These are phyloP conservation scores for Nakazawaea ishiwadae DNA, from an alignment of 805 yeast genomes.

Conservation along the genomic window DNA sequence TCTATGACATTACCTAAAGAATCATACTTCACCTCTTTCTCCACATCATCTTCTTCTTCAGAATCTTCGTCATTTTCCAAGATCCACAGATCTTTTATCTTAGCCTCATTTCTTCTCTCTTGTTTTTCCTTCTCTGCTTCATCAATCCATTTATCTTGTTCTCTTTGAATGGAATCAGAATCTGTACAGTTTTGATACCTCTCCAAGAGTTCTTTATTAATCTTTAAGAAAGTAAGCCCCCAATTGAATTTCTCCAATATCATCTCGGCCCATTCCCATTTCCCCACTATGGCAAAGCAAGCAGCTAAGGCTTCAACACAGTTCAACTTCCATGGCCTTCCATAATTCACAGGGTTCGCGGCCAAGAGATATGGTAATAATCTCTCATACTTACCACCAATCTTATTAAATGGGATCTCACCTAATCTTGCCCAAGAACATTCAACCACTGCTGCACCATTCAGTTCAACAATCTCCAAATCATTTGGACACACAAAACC, in stretches of 20 bases:
- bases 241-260: constrained; percentile 80
- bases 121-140: constrained; percentile 61
- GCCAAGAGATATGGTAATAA: constrained; percentile 90
- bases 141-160: constrained; percentile 72
- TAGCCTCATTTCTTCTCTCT: constrained; percentile 51
- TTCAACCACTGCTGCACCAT: constrained; percentile 97
- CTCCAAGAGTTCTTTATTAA: constrained; percentile 74
- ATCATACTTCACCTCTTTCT: constrained; percentile 17
- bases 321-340: constrained; percentile 91
- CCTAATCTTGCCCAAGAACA: constrained; percentile 98
- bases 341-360: constrained; percentile 96
- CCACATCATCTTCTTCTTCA: constrained; percentile 20
- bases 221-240: constrained; percentile 84
- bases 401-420: constrained; percentile 89
- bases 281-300: constrained; percentile 91
- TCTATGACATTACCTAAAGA: constrained; percentile 15
- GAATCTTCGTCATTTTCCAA: constrained; percentile 57
- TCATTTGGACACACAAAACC: constrained; percentile 89
- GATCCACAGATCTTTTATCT: constrained; percentile 65
- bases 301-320: constrained; percentile 98
- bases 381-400: constrained; percentile 88
- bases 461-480: constrained; percentile 62
- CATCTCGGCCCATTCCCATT: constrained; percentile 79
- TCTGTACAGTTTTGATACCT: constrained; percentile 79
- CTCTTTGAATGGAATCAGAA: constrained; percentile 62